These are phyloP conservation scores for Kazachstania psychrophila DNA, from an alignment of 805 yeast genomes.

Conservation along the genomic window DNA sequence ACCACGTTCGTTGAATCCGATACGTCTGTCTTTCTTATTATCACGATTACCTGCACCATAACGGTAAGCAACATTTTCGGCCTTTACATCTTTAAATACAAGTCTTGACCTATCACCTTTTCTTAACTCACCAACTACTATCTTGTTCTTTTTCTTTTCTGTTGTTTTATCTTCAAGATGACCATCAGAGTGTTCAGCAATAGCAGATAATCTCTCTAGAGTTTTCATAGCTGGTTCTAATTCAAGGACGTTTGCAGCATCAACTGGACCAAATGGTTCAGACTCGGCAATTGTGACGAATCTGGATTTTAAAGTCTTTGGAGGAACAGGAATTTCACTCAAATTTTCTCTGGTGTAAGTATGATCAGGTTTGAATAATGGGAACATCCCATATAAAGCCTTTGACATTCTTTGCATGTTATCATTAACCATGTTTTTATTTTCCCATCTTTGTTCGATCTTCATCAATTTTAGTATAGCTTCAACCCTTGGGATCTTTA, in stretches of 20 bases:
- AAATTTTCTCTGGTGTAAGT: constrained; percentile 49
- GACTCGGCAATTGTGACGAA: constrained; percentile 87
- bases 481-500: constrained; percentile 79
- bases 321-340: constrained; percentile 90
- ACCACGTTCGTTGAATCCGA: constrained; percentile 63
- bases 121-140: constrained; percentile 47
- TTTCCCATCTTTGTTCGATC: constrained; percentile 55
- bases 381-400: constrained; percentile 73
- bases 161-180: constrained; percentile 28
- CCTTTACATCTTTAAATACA: constrained; percentile 67
- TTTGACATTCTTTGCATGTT: constrained; percentile 53
- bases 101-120: constrained; percentile 65
- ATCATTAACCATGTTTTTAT: constrained; percentile 40
- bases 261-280: constrained; percentile 92
- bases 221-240: constrained; percentile 84
- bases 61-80: constrained; percentile 82
- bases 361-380: constrained; percentile 44
- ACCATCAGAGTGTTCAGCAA: constrained; percentile 43
- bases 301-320: constrained; percentile 69
- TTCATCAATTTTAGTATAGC: constrained; percentile 66
- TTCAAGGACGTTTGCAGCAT: constrained; percentile 78
- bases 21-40: constrained; percentile 69
- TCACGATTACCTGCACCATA: constrained; percentile 90
- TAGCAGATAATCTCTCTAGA: constrained; percentile 54
- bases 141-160: constrained; percentile 29